phyloP scores from a whole-genome alignment of 148 eudicot species.

The Pouteria glomerata region DNA sequence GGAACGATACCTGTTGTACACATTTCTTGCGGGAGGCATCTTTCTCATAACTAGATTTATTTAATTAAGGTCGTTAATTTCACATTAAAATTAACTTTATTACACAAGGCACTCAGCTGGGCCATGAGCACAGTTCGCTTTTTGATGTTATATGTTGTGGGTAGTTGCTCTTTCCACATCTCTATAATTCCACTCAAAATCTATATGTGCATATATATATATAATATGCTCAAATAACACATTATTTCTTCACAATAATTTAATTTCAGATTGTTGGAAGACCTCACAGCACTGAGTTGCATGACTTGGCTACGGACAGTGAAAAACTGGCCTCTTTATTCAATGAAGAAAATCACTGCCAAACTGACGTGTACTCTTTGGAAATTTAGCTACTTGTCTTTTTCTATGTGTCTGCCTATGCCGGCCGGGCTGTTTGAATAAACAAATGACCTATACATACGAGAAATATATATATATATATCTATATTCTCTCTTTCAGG shows the following conservation, averaged over 20 bases:
- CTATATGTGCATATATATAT: not conserved
- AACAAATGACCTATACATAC: not conserved
- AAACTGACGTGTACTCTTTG: constrained; percentile 24
- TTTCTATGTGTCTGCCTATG: constrained; percentile 32
- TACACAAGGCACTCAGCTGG: too few species aligned
- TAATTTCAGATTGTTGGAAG: not conserved
- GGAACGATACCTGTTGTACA: not conserved
- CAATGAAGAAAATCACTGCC: constrained; percentile 21
- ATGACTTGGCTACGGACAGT: not conserved
- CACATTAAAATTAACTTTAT: not conserved
- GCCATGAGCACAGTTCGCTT: not conserved
- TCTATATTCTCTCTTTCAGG: not conserved
- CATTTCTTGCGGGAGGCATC: not conserved
- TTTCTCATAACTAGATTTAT: too few species aligned
- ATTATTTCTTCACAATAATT: not conserved
- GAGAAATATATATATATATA: too few species aligned
- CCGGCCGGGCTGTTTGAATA: constrained; percentile 26
- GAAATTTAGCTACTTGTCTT: constrained; percentile 19
- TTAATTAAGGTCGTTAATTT: not conserved
- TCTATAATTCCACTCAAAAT: not conserved
- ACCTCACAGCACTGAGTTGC: not conserved
- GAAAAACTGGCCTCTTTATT: constrained; percentile 7
- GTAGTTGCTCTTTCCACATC: constrained; percentile 10
- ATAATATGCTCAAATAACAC: not conserved
- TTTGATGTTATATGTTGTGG: not conserved